phyloP scores from a whole-genome alignment of 1,139 yeast species.

The Zygoascus hellenicus region DNA sequence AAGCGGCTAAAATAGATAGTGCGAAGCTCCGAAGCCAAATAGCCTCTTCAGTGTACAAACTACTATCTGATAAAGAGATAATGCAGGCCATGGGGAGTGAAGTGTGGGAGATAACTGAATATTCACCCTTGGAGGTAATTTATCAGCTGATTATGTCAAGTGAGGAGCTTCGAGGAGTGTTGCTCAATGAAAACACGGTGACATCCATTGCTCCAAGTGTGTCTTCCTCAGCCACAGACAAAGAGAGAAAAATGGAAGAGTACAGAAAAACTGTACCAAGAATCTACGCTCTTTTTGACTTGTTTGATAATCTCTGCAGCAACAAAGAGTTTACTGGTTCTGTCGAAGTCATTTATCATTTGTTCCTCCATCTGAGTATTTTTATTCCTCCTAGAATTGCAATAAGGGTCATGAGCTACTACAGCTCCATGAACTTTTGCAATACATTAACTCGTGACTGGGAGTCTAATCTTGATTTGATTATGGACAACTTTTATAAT shows the following conservation, averaged over 20 bases:
- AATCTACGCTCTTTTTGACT: slow-evolving; percentile 18
- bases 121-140: slow-evolving; percentile 40
- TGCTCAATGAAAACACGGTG: not conserved
- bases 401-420: slow-evolving; percentile 43
- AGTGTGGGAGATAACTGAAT: slow-evolving; percentile 44
- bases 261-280: slow-evolving; percentile 15
- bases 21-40: slow-evolving; percentile 28
- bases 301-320: slow-evolving; percentile 19
- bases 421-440: slow-evolving; percentile 48
- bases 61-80: slow-evolving; percentile 22
- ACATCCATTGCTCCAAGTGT: not conserved
- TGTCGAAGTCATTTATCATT: slow-evolving; percentile 40
- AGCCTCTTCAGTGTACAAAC: slow-evolving; percentile 23
- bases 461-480: slow-evolving; percentile 43
- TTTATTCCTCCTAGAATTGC: slow-evolving; percentile 38
- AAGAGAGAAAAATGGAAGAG: slow-evolving; percentile 9
- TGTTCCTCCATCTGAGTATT: slow-evolving; percentile 40
- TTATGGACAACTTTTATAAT: slow-evolving; percentile 45
- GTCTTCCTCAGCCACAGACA: slow-evolving; percentile 2
- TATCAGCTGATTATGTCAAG: slow-evolving; percentile 11
- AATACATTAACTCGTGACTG: slow-evolving; percentile 50
- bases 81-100: slow-evolving; percentile 32
- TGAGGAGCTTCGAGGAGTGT: not conserved
- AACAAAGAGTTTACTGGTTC: slow-evolving; percentile 38
- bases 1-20: slow-evolving; percentile 25